Percentiles rank a stretch among this genome's conserved stretches.
phyloP scores from a whole-genome alignment of 495 filamentous ascomycete genomes.

The Neurospora sp. region DNA sequence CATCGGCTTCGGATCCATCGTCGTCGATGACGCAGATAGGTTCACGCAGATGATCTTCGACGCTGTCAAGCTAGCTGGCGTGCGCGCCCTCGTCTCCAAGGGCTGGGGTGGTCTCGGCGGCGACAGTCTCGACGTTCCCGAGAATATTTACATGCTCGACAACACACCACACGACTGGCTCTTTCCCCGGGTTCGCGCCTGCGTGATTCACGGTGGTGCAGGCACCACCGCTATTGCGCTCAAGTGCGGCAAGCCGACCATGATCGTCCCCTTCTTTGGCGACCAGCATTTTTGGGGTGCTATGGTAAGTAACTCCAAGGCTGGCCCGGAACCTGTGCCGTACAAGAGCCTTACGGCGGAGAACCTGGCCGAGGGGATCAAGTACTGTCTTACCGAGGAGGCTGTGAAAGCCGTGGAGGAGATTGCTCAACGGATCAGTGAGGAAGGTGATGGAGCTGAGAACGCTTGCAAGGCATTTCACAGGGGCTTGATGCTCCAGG shows the following conservation, averaged over 20 bases:
- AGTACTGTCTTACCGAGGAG: slow-evolving; percentile 49
- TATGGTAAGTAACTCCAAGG: slow-evolving; percentile 55
- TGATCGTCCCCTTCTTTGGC: slow-evolving; percentile 61
- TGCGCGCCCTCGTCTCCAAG: slow-evolving; percentile 53
- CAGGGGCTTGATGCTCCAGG: slow-evolving; percentile 44
- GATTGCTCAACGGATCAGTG: slow-evolving; percentile 50
- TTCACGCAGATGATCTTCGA: slow-evolving; percentile 55
- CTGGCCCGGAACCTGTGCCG: slow-evolving; percentile 61
- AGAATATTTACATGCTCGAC: slow-evolving; percentile 52
- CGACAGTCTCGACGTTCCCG: slow-evolving; percentile 39
- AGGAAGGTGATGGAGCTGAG: slow-evolving; percentile 62
- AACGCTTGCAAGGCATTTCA: slow-evolving; percentile 67
- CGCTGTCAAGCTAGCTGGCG: slow-evolving; percentile 47
- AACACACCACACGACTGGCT: slow-evolving; percentile 63
- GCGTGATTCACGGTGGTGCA: slow-evolving; percentile 57
- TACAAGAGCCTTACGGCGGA: slow-evolving; percentile 58
- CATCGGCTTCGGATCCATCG: slow-evolving; percentile 60
- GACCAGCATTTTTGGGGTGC: slow-evolving; percentile 77
- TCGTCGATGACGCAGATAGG: slow-evolving; percentile 53
- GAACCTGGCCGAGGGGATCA: slow-evolving; percentile 55
- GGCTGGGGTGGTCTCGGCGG: slow-evolving; percentile 58
- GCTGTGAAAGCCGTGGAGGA: slow-evolving; percentile 44
- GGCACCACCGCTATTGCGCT: slow-evolving; percentile 58
- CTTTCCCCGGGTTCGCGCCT: slow-evolving; percentile 48
- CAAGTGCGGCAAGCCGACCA: slow-evolving; percentile 52